Conservation (phyloP, 2,329 filamentous ascomycete species). For the Microsporum canis region DNA sequence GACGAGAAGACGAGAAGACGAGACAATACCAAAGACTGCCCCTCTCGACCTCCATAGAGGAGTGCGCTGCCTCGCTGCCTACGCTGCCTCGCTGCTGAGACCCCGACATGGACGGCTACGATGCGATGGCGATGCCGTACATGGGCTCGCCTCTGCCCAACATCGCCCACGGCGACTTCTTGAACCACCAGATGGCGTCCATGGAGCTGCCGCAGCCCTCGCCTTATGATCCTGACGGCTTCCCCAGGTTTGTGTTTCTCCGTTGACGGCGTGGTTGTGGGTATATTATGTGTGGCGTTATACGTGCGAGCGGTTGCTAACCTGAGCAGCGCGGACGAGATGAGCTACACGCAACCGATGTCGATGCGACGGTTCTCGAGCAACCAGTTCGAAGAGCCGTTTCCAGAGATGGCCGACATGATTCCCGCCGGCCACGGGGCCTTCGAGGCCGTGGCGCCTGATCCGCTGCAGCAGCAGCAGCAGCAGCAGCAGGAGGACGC, state of each 20-base stretch:
- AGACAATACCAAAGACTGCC: not conserved
- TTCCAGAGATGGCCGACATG: slow-evolving; percentile 34
- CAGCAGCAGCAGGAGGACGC: slow-evolving; percentile 35
- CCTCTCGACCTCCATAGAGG: too few species aligned
- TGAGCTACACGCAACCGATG: slow-evolving; percentile 34
- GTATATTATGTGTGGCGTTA: slow-evolving; percentile 12
- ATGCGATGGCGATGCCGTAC: slow-evolving; percentile 53
- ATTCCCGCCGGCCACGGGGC: slow-evolving; percentile 16
- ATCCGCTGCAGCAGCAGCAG: not conserved
- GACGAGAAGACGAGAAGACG: not conserved
- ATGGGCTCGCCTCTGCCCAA: slow-evolving; percentile 44
- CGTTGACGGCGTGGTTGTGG: slow-evolving; percentile 8
- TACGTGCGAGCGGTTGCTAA: slow-evolving; percentile 10
- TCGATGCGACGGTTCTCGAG: slow-evolving; percentile 41
- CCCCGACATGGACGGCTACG: slow-evolving; percentile 45
- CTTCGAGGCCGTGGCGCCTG: slow-evolving; percentile 24
- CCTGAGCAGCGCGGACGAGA: slow-evolving; percentile 40
- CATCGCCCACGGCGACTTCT: slow-evolving; percentile 41
- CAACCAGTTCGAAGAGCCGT: slow-evolving; percentile 39
- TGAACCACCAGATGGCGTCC: slow-evolving; percentile 37
- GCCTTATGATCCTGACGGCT: slow-evolving; percentile 50
- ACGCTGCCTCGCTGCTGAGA: too few species aligned
- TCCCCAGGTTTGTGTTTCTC: slow-evolving; percentile 42
- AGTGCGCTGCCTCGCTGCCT: too few species aligned
- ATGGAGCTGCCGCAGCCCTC: slow-evolving; percentile 49